Evolutionary conservation across 768 basidiomycete genomes (phyloP).

Genomic region (Leccinellum albellum): DNA sequence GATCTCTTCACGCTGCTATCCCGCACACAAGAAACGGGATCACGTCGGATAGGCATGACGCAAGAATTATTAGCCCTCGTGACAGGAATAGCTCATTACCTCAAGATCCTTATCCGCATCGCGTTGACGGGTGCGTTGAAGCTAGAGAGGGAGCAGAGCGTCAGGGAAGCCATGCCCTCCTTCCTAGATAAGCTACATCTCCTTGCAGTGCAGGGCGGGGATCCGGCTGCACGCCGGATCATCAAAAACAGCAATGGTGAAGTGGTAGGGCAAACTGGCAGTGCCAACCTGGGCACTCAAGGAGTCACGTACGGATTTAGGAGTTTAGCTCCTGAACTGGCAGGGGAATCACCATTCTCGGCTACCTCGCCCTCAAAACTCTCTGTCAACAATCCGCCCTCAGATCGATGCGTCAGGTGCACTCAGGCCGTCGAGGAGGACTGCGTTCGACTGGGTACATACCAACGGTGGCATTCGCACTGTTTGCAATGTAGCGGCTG

Average conservation of each 20-base stretch:
- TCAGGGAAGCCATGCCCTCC: conserved; percentile 77
- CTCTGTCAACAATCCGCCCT: conserved; percentile 68
- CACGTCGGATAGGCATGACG: conserved; percentile 91
- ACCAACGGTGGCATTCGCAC: conserved; percentile 93
- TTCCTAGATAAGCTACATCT: conserved; percentile 93
- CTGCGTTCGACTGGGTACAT: conserved; percentile 92
- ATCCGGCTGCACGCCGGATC: conserved; percentile 71
- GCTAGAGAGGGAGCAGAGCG: conserved; percentile 85
- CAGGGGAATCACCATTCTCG: conserved; percentile 81
- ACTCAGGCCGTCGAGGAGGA: conserved; percentile 93
- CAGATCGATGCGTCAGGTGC: conserved; percentile 90
- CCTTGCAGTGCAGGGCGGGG: conserved; percentile 81
- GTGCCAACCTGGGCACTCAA: conserved; percentile 72
- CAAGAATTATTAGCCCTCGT: conserved; percentile 95
- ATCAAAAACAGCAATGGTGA: conserved; percentile 76
- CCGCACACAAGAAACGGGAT: conserved; percentile 90
- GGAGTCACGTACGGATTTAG: conserved; percentile 91
- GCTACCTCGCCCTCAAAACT: conserved; percentile 41
- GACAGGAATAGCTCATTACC: conserved; percentile 97
- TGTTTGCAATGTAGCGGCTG: conserved; percentile 86
- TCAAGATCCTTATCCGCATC: conserved; percentile 98
- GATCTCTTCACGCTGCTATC: conserved; percentile 96
- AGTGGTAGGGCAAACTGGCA: conserved; percentile 33
- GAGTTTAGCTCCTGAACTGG: conserved; percentile 85
- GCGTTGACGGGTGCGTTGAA: conserved; percentile 94